phyloP scores from a whole-genome alignment of 2,329 filamentous ascomycete genomes.

The Fusarium sp. region DNA sequence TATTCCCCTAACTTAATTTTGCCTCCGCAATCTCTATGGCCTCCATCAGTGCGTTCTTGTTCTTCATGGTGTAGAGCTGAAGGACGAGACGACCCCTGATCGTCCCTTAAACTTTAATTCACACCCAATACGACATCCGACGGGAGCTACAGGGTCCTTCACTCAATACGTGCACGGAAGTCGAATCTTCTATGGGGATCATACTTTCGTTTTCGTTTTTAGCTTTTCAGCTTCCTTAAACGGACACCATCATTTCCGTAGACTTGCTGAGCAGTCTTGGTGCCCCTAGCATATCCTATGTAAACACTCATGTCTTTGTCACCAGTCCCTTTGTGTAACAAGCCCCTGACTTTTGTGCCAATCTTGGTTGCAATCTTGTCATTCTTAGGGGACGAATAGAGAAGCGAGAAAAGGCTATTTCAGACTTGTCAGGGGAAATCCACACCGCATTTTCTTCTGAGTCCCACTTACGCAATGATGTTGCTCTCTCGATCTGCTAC shows the following conservation, averaged over 20 bases:
- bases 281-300: slow-evolving; percentile 63
- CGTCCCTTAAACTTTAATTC: neutral
- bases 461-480: neutral
- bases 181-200: slow-evolving; percentile 57
- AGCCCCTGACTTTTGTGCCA: neutral
- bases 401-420: slow-evolving; percentile 3
- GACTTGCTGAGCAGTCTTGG: slow-evolving; percentile 52
- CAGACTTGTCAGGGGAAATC: neutral
- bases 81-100: neutral
- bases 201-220: slow-evolving; percentile 60
- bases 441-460: no score
- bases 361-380: neutral
- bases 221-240: slow-evolving; percentile 52
- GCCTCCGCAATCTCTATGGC: neutral
- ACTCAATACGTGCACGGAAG: slow-evolving; percentile 45
- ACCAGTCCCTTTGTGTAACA: slow-evolving; percentile 13
- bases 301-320: slow-evolving; percentile 42
- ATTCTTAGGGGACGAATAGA: neutral
- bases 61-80: neutral
- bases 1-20: neutral
- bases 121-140: neutral
- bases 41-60: neutral
- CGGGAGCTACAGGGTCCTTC: neutral
- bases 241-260: slow-evolving; percentile 64
- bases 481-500: neutral